phyloP scores from a whole-genome alignment of 805 yeast species.

The Starmerella cellae region DNA sequence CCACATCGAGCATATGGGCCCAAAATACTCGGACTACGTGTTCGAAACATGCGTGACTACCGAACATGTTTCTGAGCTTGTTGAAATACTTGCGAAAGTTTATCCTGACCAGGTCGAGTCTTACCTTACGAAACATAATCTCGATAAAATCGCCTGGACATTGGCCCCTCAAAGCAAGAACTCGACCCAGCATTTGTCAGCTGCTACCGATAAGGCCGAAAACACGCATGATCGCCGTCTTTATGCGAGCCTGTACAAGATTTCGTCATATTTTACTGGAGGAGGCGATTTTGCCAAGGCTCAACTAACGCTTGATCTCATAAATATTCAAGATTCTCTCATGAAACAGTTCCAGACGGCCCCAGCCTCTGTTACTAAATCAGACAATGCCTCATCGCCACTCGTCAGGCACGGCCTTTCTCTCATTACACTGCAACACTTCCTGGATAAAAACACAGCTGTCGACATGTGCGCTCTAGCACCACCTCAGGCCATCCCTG shows the following conservation, averaged over 20 bases:
- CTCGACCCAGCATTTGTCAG: slow-evolving; percentile 6
- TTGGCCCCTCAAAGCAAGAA: slow-evolving; percentile 8
- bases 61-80: slow-evolving; percentile 2
- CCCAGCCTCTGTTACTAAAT: no score
- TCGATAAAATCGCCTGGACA: slow-evolving; percentile 16
- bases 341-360: not conserved
- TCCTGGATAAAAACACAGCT: slow-evolving; percentile 6
- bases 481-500: slow-evolving; percentile 5
- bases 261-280: slow-evolving; percentile 6
- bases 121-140: slow-evolving; percentile 5
- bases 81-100: slow-evolving; percentile 4
- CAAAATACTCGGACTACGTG: slow-evolving; percentile 4
- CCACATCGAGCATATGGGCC: slow-evolving; percentile 6
- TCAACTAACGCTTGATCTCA: slow-evolving; percentile 4
- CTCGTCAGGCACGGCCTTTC: slow-evolving; percentile 4
- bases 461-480: slow-evolving; percentile 16
- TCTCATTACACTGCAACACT: not conserved
- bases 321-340: slow-evolving; percentile 9
- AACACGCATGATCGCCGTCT: slow-evolving; percentile 2
- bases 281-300: slow-evolving; percentile 1
- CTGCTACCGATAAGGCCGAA: slow-evolving; percentile 4
- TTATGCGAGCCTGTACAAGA: slow-evolving; percentile 13
- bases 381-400: not conserved
- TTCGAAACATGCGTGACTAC: slow-evolving; percentile 7
- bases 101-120: slow-evolving; percentile 7